phyloP scores from a whole-genome alignment of 129 eudicot species.

The Silybum marianum region DNA sequence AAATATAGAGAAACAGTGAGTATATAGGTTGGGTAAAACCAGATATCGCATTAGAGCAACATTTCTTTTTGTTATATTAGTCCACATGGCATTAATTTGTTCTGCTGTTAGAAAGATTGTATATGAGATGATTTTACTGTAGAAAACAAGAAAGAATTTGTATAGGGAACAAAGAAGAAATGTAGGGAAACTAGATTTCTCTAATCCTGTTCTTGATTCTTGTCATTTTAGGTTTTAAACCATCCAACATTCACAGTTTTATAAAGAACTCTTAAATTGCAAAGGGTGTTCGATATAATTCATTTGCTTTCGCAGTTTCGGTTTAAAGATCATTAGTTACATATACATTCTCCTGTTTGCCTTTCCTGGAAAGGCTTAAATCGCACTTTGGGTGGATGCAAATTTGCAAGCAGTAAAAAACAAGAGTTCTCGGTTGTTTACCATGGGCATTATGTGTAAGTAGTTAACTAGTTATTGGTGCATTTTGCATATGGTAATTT shows the following conservation, averaged over 20 bases:
- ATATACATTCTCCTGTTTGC: slow-evolving; percentile 1
- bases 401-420: neutral
- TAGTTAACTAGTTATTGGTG: slow-evolving; percentile 12
- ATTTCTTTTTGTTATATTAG: neutral
- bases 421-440: slow-evolving; percentile 9
- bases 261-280: slow-evolving; percentile 8
- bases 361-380: neutral
- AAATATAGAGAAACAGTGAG: neutral
- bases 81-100: neutral
- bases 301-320: neutral
- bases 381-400: neutral
- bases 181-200: neutral
- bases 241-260: neutral
- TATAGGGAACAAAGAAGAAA: neutral
- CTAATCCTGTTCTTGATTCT: neutral
- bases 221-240: neutral
- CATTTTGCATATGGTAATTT: neutral
- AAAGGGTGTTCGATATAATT: neutral
- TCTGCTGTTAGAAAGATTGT: neutral
- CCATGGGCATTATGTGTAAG: slow-evolving; percentile 2
- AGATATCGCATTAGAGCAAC: no score
- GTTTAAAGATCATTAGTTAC: neutral
- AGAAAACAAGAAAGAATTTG: neutral
- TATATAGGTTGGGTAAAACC: neutral
- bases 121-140: neutral